Base-by-base conservation (phyloP, 768 basidiomycete species). In the Psilocybe cubensis region DNA sequence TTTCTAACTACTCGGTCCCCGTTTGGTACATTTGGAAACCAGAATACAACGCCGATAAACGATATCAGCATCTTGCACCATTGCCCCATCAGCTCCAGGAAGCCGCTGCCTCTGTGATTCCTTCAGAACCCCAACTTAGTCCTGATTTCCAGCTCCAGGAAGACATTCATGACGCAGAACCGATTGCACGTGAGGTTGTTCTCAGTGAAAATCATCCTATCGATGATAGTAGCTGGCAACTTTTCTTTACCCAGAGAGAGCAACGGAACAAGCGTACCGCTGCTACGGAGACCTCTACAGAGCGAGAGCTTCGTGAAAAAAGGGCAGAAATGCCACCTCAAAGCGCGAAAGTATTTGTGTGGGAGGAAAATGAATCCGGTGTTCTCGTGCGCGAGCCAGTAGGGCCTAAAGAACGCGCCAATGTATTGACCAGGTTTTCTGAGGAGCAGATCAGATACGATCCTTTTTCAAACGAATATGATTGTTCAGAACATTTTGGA, bases 401-500 rank as follows among this genome's bases (percentile, higher is more conserved):
- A 11, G 3, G 11, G 3, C 24, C 18, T 8, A 14, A n/a, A 7
- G 49, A 24, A 35, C 44, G 35, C 6, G 1, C 4, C 8, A 21
- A 38, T 10, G 21, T 29, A 8, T n/a, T 42, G 8, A 9, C 6
- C 6, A 10, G 8, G 4, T 42, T 12, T 8, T 3, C 38, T 4
- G 28, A 29, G 24, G 25, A 38, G 11, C 40, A 53, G 43, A 53
- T 18, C 7, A 21, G 41, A 4, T 53, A 53, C 14, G 38, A 43
- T 18, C 29, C 52, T 4, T 53, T 42, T 29, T 42, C 25, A 3
- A 53, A 53, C 20, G 52, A 53, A 44, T 27, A 25, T n/a, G 52
- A 53, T 18, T 53, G 52, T 20, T 42, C 40, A 23, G 52, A 53
- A 21, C n/a, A 14, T 4, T 53, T 42, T 18, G 38, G 52, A 18